A percentile compares a stretch with the other conserved stretches of the same genome.
Conservation (phyloP, 2,329 filamentous ascomycete species). For the Cladophialophora yegresii region DNA sequence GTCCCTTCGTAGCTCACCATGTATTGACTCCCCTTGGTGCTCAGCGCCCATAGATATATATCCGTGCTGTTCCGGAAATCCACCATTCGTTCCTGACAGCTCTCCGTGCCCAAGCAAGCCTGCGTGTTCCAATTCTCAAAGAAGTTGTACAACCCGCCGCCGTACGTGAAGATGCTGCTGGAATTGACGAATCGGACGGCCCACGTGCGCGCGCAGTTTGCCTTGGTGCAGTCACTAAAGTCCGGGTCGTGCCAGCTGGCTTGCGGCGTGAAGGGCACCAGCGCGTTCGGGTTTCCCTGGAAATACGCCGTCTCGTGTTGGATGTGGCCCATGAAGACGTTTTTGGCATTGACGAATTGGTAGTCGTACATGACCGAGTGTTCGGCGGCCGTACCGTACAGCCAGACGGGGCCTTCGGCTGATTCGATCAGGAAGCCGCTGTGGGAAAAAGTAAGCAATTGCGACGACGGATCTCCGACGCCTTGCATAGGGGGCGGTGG, state of each 20-base stretch:
- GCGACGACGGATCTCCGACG: background rate
- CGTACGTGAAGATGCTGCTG: slow-evolving; percentile 60
- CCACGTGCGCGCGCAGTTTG: slow-evolving; percentile 56
- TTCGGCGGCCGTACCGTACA: slow-evolving; percentile 66
- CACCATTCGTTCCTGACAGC: slow-evolving; percentile 35
- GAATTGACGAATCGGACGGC: slow-evolving; percentile 63
- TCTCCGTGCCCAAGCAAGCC: slow-evolving; percentile 41
- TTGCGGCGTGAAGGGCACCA: slow-evolving; percentile 57
- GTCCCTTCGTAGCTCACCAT: slow-evolving; percentile 34
- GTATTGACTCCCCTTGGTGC: slow-evolving; percentile 33
- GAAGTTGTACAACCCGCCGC: slow-evolving; percentile 66
- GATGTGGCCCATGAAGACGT: slow-evolving; percentile 65
- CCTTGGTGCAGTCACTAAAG: slow-evolving; percentile 50
- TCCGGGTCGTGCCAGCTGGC: slow-evolving; percentile 53
- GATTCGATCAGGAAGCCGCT: slow-evolving; percentile 48
- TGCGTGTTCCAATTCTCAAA: slow-evolving; percentile 54
- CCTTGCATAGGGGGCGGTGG: background rate
- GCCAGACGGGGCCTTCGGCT: slow-evolving; percentile 52
- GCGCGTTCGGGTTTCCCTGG: slow-evolving; percentile 64
- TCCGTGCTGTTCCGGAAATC: slow-evolving; percentile 31
- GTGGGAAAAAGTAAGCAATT: slow-evolving; percentile 33
- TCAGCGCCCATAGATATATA: slow-evolving; percentile 34
- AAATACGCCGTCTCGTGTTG: slow-evolving; percentile 74
- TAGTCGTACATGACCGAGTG: slow-evolving; percentile 72
- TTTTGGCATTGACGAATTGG: slow-evolving; percentile 61